phyloP scores from a whole-genome alignment of 2,329 filamentous ascomycete species.

The Apiospora saccharicola region DNA sequence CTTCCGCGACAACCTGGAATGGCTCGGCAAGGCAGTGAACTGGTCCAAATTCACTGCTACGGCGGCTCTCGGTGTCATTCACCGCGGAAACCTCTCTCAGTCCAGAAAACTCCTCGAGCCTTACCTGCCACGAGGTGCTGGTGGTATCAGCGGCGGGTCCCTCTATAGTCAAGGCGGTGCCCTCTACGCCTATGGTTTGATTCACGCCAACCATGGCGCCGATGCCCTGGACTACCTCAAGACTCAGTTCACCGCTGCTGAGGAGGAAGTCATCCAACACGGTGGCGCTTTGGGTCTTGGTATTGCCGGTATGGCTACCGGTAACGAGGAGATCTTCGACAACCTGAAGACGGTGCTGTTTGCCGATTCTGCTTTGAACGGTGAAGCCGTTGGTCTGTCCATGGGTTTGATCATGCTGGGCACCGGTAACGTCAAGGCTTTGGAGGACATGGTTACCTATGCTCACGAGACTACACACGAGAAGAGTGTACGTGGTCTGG shows the following conservation, averaged over 20 bases:
- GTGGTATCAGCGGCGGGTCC: constrained; percentile 79
- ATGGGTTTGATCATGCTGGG: constrained; percentile 99
- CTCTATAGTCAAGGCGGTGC: constrained; percentile 97
- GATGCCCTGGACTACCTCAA: constrained; percentile 85
- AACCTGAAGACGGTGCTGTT: constrained; percentile 89
- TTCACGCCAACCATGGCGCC: constrained; percentile 96
- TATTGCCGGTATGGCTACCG: constrained; percentile 97
- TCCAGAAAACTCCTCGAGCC: constrained; percentile 93
- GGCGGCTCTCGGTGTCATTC: constrained; percentile 93
- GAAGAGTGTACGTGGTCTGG: constrained; percentile 96
- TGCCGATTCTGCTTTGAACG: constrained; percentile 93
- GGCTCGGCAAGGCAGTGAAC: constrained; percentile 97
- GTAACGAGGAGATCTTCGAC: constrained; percentile 88
- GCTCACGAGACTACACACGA: constrained; percentile 98
- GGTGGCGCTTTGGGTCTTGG: constrained; percentile 94
- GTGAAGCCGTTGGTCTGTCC: constrained; percentile 91
- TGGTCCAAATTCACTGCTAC: constrained; percentile 99
- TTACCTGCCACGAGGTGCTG: constrained; percentile 79
- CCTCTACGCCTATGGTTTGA: constrained; percentile 92
- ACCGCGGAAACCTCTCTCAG: constrained; percentile 92
- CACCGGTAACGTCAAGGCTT: constrained; percentile 90
- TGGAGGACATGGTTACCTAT: constrained; percentile 98
- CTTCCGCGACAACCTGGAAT: constrained; percentile 97
- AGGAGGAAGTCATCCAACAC: constrained; percentile 95
- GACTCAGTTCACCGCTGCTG: constrained; percentile 75